Conservation (phyloP, 1,139 yeast species). For the Nakaseomyces uthaithaninus region DNA sequence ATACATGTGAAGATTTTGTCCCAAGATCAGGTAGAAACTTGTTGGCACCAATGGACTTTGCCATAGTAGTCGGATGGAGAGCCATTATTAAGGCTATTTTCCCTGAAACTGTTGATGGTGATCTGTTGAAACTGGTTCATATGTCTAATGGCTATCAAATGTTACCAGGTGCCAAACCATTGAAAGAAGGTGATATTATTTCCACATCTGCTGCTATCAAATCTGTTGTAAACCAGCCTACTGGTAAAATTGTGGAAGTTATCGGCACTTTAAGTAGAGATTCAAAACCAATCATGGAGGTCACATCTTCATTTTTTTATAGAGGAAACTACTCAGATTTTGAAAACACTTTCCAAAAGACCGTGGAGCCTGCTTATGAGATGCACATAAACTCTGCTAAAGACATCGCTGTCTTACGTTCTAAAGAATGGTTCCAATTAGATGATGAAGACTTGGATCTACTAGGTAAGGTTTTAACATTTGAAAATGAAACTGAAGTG, state of each 20-base stretch:
- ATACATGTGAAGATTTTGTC: constrained; percentile 93
- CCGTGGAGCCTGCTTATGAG: constrained; percentile 80
- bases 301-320: constrained; percentile 90
- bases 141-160: constrained; percentile 90
- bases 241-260: constrained; percentile 95
- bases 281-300: constrained; percentile 80
- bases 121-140: constrained; percentile 85
- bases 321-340: constrained; percentile 85
- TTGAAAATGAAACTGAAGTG: constrained; percentile 81
- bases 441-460: constrained; percentile 60
- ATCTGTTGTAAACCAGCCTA: constrained; percentile 82
- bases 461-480: constrained; percentile 71
- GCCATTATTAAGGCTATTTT: constrained; percentile 94
- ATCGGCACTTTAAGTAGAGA: constrained; percentile 80
- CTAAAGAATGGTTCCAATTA: constrained; percentile 97
- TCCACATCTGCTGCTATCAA: constrained; percentile 75
- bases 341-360: constrained; percentile 86
- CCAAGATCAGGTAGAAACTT: constrained; percentile 77
- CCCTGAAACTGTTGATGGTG: constrained; percentile 96
- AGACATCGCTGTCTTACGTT: constrained; percentile 86
- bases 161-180: constrained; percentile 86
- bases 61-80: constrained; percentile 97
- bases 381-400: constrained; percentile 63
- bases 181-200: constrained; percentile 82
- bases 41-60: constrained; percentile 98